A percentile compares a stretch with the other conserved stretches of the same genome.
These are phyloP conservation scores for Myriosclerotinia duriaeana DNA, from an alignment of 2,329 filamentous ascomycete genomes.

Conservation along the genomic window DNA sequence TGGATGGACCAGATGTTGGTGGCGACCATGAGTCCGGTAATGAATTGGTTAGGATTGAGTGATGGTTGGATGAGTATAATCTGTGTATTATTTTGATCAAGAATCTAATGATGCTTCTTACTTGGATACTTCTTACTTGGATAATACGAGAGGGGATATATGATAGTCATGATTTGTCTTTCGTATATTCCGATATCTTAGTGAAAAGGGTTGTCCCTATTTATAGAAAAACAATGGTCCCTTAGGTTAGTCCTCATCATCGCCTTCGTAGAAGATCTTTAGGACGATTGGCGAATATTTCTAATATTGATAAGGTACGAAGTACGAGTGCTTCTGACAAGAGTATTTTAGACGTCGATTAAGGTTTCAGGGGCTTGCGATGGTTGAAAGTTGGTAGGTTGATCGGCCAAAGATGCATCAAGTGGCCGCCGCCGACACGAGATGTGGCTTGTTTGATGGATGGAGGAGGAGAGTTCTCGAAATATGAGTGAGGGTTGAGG, in stretches of 20 bases:
- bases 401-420: no score
- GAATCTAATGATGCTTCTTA: not conserved
- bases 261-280: not conserved
- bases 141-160: not conserved
- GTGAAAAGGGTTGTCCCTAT: not conserved
- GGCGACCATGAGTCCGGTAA: not conserved
- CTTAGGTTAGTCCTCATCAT: not conserved
- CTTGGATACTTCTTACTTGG: no score
- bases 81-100: not conserved
- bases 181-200: not conserved
- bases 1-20: not conserved
- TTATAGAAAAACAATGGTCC: not conserved
- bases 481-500: no score
- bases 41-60: not conserved
- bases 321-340: not conserved
- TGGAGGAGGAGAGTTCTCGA: no score
- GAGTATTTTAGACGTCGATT: not conserved
- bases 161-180: not conserved
- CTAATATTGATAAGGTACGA: not conserved
- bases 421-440: not conserved
- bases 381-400: not conserved
- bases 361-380: constrained; percentile 7
- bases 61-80: not conserved
- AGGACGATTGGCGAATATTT: constrained; percentile 15
- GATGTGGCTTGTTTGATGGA: not conserved